Evolutionary conservation across 1,139 yeast genomes (phyloP).

Genomic region (Debaryomycetaceae sp.): DNA sequence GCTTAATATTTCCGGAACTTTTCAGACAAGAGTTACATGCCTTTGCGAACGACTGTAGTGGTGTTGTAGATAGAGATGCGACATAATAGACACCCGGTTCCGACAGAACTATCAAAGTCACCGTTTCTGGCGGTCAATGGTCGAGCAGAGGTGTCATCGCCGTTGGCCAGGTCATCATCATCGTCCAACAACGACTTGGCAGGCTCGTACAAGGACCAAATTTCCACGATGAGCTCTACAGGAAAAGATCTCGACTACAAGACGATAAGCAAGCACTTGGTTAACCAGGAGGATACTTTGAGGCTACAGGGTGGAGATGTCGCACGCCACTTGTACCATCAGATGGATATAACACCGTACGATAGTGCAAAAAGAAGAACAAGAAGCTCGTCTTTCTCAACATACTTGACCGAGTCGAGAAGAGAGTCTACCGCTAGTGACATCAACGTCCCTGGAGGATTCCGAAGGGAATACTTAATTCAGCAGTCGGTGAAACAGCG

Average conservation of each 20-base stretch:
- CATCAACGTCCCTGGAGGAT: constrained; percentile 76
- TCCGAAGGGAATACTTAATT: constrained; percentile 62
- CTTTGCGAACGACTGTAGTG: too few relatives aligned
- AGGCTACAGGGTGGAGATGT: constrained; percentile 70
- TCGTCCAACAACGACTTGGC: neutral
- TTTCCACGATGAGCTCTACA: constrained; percentile 18
- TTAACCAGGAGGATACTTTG: constrained; percentile 36
- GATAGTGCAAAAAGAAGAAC: constrained; percentile 20
- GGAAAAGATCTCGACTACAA: constrained; percentile 26
- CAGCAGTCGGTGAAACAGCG: constrained; percentile 19
- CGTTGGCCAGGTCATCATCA: neutral
- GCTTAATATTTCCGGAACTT: too few relatives aligned
- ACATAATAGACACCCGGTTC: neutral
- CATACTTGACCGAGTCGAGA: constrained; percentile 36
- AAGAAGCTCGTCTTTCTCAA: constrained; percentile 40
- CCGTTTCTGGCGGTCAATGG: neutral
- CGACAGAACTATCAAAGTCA: neutral
- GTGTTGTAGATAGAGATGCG: neutral
- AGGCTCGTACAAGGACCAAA: constrained; percentile 19
- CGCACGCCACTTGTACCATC: constrained; percentile 54
- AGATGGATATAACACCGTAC: constrained; percentile 17
- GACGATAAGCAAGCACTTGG: constrained; percentile 32
- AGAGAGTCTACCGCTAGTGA: constrained; percentile 65
- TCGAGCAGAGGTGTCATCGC: neutral
- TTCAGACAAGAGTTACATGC: too few relatives aligned